phyloP scores from a whole-genome alignment of 495 filamentous ascomycete species.

The Amniculicola lignicola region DNA sequence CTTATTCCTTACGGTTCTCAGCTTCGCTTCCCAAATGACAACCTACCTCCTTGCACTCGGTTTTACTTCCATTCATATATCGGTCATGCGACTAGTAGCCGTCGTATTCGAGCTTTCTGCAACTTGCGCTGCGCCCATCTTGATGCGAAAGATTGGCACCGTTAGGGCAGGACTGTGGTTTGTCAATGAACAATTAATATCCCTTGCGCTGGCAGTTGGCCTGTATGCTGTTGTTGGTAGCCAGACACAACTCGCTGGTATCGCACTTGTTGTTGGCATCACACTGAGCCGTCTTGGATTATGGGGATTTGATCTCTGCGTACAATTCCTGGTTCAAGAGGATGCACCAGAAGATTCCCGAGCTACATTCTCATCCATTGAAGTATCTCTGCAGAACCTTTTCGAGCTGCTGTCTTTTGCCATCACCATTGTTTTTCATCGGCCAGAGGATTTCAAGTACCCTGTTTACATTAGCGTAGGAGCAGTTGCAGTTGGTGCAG shows the following conservation, averaged over 20 bases:
- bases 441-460: conserved; percentile 58
- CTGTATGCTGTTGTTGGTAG: conserved; percentile 43
- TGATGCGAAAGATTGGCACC: conserved; percentile 56
- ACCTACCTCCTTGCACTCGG: conserved; percentile 45
- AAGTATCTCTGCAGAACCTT: conserved; percentile 60
- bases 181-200: conserved; percentile 58
- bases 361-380: conserved; percentile 60
- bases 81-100: conserved; percentile 41
- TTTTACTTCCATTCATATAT: conserved; percentile 42
- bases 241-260: conserved; percentile 6
- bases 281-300: conserved; percentile 61
- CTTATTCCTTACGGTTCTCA: conserved; percentile 48
- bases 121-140: conserved; percentile 49
- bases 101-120: conserved; percentile 49
- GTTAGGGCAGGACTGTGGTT: conserved; percentile 63
- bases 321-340: conserved; percentile 65
- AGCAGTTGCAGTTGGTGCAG: conserved; percentile 50
- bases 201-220: conserved; percentile 45
- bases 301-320: conserved; percentile 66
- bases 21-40: conserved; percentile 45
- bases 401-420: conserved; percentile 64
- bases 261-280: conserved; percentile 52
- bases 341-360: conserved; percentile 43
- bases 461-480: conserved; percentile 56
- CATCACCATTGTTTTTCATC: conserved; percentile 57